These are phyloP conservation scores for Rhinocladiella mackenziei DNA, from an alignment of 2,329 filamentous ascomycete genomes.

Conservation along the genomic window DNA sequence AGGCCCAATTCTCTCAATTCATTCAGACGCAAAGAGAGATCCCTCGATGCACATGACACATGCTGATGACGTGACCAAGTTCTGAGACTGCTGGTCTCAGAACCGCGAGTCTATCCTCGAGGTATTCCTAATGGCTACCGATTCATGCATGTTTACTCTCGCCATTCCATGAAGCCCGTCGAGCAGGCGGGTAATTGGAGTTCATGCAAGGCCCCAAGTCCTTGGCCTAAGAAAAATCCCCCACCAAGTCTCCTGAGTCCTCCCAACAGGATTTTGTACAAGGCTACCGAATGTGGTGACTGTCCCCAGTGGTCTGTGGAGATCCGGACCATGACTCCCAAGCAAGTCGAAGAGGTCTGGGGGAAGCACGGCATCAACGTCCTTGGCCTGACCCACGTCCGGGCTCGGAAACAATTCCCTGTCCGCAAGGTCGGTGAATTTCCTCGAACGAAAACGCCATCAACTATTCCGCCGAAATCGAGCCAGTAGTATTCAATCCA, in stretches of 20 bases:
- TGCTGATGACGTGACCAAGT: slow-evolving; percentile 33
- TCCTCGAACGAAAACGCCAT: slow-evolving; percentile 51
- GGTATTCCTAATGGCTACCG: slow-evolving; percentile 54
- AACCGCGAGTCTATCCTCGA: slow-evolving; percentile 52
- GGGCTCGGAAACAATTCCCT: slow-evolving; percentile 52
- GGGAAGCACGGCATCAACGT: slow-evolving; percentile 58
- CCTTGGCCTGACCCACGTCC: slow-evolving; percentile 53
- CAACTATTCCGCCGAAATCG: slow-evolving; percentile 64
- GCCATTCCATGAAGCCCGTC: slow-evolving; percentile 52
- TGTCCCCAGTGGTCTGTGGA: slow-evolving; percentile 51
- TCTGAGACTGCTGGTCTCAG: slow-evolving; percentile 48
- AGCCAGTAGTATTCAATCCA: slow-evolving; percentile 67
- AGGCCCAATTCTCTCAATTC: slow-evolving; percentile 59
- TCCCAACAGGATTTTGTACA: slow-evolving; percentile 52
- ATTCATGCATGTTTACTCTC: slow-evolving; percentile 53
- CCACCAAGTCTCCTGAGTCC: slow-evolving; percentile 50
- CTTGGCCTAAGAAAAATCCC: slow-evolving; percentile 51
- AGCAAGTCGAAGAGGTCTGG: slow-evolving; percentile 63
- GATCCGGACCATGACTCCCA: slow-evolving; percentile 51
- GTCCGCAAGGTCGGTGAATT: slow-evolving; percentile 53
- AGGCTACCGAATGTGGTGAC: slow-evolving; percentile 51
- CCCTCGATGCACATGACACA: slow-evolving; percentile 52
- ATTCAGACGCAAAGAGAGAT: slow-evolving; percentile 59
- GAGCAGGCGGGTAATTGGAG: slow-evolving; percentile 53
- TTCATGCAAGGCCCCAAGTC: slow-evolving; percentile 51